Percentiles rank a stretch among this genome's conserved stretches.
Evolutionary conservation across 768 basidiomycete species (phyloP).

Genomic region (Lanmaoa pseudosensibilis): DNA sequence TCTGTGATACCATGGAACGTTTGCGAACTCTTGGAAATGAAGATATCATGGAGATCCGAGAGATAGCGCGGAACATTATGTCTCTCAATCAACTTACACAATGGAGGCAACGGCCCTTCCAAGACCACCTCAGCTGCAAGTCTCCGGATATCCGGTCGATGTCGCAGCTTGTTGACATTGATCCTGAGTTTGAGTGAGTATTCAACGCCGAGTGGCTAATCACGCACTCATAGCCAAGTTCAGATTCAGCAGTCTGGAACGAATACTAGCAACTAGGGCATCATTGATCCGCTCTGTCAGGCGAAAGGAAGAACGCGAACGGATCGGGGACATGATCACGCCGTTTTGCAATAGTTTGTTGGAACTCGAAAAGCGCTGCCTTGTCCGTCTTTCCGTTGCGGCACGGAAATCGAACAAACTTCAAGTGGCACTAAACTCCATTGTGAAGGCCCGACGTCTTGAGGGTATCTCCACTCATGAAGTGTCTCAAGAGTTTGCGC

Average conservation of each 20-base stretch:
- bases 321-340: constrained; percentile 69
- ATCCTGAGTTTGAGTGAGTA: constrained; percentile 67
- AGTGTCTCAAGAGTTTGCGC: constrained; percentile 80
- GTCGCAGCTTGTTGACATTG: constrained; percentile 47
- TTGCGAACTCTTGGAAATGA: constrained; percentile 72
- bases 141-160: constrained; percentile 37
- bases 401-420: constrained; percentile 67
- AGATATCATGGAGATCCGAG: constrained; percentile 73
- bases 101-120: constrained; percentile 49
- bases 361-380: constrained; percentile 65
- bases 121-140: constrained; percentile 32
- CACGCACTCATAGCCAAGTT: constrained; percentile 13
- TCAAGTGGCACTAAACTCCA: constrained; percentile 85
- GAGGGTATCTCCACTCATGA: constrained; percentile 46
- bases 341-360: constrained; percentile 52
- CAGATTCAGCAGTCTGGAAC: constrained; percentile 77
- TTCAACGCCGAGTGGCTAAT: background rate
- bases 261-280: constrained; percentile 75
- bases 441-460: constrained; percentile 71
- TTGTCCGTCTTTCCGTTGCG: constrained; percentile 67
- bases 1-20: constrained; percentile 61
- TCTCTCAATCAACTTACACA: constrained; percentile 74
- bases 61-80: constrained; percentile 69
- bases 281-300: constrained; percentile 75
- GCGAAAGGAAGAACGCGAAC: constrained; percentile 68